Base-by-base conservation (phyloP, 1,139 yeast genomes). In the Kodamaea arcana region DNA sequence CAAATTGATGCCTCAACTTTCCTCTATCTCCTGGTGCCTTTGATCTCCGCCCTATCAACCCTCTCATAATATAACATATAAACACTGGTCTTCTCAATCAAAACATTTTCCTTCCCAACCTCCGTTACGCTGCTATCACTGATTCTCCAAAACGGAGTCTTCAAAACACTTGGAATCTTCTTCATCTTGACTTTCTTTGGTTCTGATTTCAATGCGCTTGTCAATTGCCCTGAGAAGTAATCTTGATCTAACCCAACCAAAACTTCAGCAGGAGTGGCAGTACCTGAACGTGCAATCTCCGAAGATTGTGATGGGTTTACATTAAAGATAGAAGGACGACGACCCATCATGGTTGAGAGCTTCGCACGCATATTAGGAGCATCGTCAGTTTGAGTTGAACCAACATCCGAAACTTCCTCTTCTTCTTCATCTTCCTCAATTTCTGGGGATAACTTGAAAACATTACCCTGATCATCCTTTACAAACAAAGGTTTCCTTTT, bases 1-100 rank as follows among this genome's bases (percentile, higher is more conserved):
- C n/a, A n/a, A n/a, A n/a, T n/a, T n/a, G n/a, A n/a, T n/a, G n/a
- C n/a, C n/a, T n/a, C n/a, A n/a, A 6, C 27, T 11, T 14, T 24
- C 8, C 27, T 14, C 14, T 10, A 7, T 24, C 27, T 8, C 27
- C 14, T 11, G n/a, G 27, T 29, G 37, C 33, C 14, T 33, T 41
- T 46, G 29, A 53, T 44, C 32, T 48, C 51, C 27, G 42, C 45
- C 23, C 55, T 50, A 39, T 71, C 75, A 18, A 68, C 63, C 43
- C 77, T 53, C 50, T 90, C 95, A 52, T 85, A 90, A 50, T 84
- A 83, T 40, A 90, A 62, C 82, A 90, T 75, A 58, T 90, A 90
- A 2, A 79, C 96, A 15, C 84, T 85, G 12, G 79, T 66, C 25
- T 77, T 77, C 51, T 87, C 95, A 39, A 65, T 65, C 36, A 86